Percentiles rank a stretch among this genome's conserved stretches.
phyloP scores from a whole-genome alignment of 2,329 filamentous ascomycete species.

The Aspergillus quadricinctus region DNA sequence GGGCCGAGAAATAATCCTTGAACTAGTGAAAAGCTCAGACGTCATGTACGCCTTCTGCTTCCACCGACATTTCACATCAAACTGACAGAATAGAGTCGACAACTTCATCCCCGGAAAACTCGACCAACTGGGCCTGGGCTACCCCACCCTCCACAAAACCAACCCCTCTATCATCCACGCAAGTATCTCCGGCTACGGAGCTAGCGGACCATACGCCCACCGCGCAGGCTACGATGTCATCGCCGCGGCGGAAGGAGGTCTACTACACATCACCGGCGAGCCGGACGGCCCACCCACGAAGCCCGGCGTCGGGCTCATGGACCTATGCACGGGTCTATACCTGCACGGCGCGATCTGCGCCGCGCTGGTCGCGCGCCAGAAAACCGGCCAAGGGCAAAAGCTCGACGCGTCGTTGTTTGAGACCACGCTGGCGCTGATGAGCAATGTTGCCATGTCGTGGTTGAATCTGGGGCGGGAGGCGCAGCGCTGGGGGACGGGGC shows the following conservation, averaged over 20 bases:
- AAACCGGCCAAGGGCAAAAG: conserved; percentile 39
- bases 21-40: conserved; percentile 35
- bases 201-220: conserved; percentile 38
- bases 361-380: conserved; percentile 36
- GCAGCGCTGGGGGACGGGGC: conserved; percentile 43
- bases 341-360: conserved; percentile 44
- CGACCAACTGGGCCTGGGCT: conserved; percentile 40
- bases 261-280: conserved; percentile 44
- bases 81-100: conserved; percentile 24
- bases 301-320: conserved; percentile 42
- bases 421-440: conserved; percentile 37
- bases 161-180: conserved; percentile 43
- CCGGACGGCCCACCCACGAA: conserved; percentile 37
- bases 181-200: conserved; percentile 42
- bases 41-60: conserved; percentile 23
- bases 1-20: conserved; percentile 29
- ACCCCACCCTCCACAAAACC: conserved; percentile 30
- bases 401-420: conserved; percentile 46
- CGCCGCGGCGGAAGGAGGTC: conserved; percentile 40
- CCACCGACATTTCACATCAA: no score
- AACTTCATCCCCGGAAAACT: conserved; percentile 44
- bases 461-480: conserved; percentile 40
- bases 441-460: conserved; percentile 41
- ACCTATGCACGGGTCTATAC: conserved; percentile 45
- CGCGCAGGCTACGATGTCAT: conserved; percentile 47